Evolutionary conservation across 768 basidiomycete genomes (phyloP).

Genomic region (Polyporus arcularius): DNA sequence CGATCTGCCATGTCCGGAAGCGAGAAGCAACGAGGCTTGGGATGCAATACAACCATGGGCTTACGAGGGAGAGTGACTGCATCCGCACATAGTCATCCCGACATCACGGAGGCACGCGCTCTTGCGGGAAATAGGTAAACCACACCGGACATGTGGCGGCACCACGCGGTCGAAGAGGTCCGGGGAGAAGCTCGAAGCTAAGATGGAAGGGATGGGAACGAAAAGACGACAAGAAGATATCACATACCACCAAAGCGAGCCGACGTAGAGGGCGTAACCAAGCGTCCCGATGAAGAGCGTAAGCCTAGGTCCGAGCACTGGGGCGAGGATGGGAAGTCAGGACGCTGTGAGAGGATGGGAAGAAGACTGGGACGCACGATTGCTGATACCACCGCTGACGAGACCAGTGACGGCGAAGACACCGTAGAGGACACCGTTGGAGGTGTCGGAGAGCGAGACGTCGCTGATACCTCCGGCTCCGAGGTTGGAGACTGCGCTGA

Average conservation of each 20-base stretch:
- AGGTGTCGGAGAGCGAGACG: slow-evolving; percentile 39
- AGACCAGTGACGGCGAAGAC: slow-evolving; percentile 44
- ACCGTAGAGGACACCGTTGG: slow-evolving; percentile 46
- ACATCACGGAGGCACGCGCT: no score
- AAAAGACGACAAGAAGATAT: not conserved
- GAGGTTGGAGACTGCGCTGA: slow-evolving; percentile 38
- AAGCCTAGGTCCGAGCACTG: slow-evolving; percentile 48
- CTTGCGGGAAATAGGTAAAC: no score
- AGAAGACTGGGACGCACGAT: slow-evolving; percentile 26
- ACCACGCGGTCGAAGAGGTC: no score
- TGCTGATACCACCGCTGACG: slow-evolving; percentile 40
- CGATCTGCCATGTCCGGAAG: no score
- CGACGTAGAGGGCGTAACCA: slow-evolving; percentile 54
- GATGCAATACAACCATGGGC: no score
- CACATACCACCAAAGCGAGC: slow-evolving; percentile 45
- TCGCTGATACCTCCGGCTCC: slow-evolving; percentile 44
- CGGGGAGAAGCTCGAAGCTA: not conserved
- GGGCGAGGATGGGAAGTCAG: not conserved
- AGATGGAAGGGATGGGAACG: not conserved
- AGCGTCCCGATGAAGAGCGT: slow-evolving; percentile 53
- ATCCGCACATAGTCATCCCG: no score
- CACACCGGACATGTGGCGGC: no score
- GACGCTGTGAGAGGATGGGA: not conserved
- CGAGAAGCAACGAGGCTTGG: no score
- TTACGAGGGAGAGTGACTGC: no score